A percentile compares a stretch with the other conserved stretches of the same genome.
Conservation (phyloP, 768 basidiomycete genomes). For the Boletus subparvulus region DNA sequence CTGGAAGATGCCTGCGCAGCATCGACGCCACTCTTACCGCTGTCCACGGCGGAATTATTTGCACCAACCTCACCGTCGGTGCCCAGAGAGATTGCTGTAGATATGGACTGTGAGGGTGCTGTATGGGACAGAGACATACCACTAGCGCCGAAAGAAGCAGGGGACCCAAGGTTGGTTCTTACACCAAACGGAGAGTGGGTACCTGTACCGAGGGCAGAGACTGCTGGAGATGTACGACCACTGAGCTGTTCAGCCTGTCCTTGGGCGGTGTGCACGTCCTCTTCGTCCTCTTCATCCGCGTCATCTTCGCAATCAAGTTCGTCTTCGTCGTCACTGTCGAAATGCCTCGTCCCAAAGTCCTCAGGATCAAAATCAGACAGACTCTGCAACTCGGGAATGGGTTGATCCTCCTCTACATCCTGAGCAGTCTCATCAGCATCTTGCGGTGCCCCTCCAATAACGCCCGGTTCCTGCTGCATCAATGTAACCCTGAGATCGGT, state of each 20-base stretch:
- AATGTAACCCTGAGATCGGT: slow-evolving; percentile 66
- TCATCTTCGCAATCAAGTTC: slow-evolving; percentile 32
- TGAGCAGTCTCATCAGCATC: slow-evolving; percentile 12
- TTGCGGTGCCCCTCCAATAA: slow-evolving; percentile 3
- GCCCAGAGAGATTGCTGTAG: slow-evolving; percentile 10
- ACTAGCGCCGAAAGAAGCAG: slow-evolving; percentile 4
- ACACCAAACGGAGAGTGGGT: slow-evolving; percentile 9
- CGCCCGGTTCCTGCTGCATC: slow-evolving; percentile 34
- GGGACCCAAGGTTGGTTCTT: slow-evolving; percentile 1
- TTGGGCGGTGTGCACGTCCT: slow-evolving; percentile 22
- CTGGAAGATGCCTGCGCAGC: slow-evolving; percentile 1
- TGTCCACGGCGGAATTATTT: slow-evolving; percentile 1
- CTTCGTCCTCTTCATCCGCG: slow-evolving; percentile 30
- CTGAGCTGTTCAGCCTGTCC: slow-evolving; percentile 14
- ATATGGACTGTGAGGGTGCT: slow-evolving; percentile 5
- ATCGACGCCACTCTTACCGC: background rate
- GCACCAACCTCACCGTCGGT: background rate
- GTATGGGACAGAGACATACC: background rate
- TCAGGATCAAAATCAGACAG: slow-evolving; percentile 31
- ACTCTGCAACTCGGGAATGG: slow-evolving; percentile 26
- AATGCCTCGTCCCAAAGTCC: slow-evolving; percentile 13
- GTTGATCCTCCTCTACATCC: slow-evolving; percentile 16
- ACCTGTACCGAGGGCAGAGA: slow-evolving; percentile 21
- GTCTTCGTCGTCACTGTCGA: slow-evolving; percentile 24
- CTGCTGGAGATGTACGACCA: slow-evolving; percentile 26